phyloP scores from a whole-genome alignment of 306 rosid genomes.

The Casuarina cunninghamiana region DNA sequence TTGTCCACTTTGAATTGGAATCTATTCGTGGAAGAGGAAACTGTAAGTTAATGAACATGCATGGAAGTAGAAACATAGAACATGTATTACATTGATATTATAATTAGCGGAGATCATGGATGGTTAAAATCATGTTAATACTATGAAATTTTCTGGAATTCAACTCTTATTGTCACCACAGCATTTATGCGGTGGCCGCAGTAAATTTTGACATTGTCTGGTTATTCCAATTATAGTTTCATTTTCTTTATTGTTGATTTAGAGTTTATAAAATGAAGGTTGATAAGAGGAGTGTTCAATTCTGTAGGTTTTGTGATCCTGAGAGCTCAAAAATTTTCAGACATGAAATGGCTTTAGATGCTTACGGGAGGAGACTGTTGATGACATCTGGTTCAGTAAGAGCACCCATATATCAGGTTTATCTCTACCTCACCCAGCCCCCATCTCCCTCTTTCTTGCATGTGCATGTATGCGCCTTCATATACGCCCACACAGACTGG shows the following conservation, averaged over 20 bases:
- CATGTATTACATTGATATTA: too few species aligned
- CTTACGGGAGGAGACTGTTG: conserved; percentile 79
- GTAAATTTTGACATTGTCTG: not conserved
- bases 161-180: not conserved
- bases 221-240: not conserved
- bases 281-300: not conserved
- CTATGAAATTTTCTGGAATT: not conserved
- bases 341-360: conserved; percentile 96
- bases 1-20: too few species aligned
- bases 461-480: not conserved
- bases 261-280: not conserved
- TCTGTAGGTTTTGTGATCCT: conserved; percentile 65
- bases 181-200: not conserved
- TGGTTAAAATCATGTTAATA: not conserved
- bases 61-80: too few species aligned
- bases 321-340: conserved; percentile 54
- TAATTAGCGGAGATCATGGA: not conserved
- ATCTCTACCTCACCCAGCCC: not conserved
- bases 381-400: conserved; percentile 71
- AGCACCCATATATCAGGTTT: conserved; percentile 95
- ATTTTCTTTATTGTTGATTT: not conserved
- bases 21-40: too few species aligned
- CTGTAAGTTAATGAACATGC: too few species aligned
- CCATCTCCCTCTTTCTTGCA: not conserved
- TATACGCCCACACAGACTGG: not conserved